Base-by-base conservation (phyloP, 257 asterid genomes). In the Solanum microdontum region DNA sequence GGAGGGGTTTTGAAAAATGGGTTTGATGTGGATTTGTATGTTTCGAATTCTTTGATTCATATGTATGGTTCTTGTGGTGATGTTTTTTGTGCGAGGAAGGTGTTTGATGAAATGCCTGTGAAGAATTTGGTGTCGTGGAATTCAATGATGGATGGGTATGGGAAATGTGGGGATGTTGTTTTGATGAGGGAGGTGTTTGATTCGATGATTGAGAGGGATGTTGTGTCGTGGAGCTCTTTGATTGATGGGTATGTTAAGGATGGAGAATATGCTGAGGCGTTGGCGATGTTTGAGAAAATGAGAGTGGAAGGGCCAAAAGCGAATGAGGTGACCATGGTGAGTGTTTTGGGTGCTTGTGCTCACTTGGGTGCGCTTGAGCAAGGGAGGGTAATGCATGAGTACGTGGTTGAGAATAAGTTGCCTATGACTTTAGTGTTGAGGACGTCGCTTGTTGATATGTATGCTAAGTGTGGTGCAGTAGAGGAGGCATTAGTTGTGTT, bases 151-250 rank as follows among this genome's bases (percentile, higher is more conserved):
- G 98, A 94, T 90, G 98, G 94, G 43, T 94, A 91, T 79, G 98
- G 91, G 24, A 95, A 95, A 88, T 91, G 94, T n/a, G 94, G 97
- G 83, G 92, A 94, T 32, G 86, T 92, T 91, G 45, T 69, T 6
- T 82, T 43, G 87, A 92, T 91, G 95, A 90, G 91, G 90, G 74
- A 90, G 75, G 93, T 94, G 92, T 95, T 95, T 87, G 93, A 92
- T 51, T n/a, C 6, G 23, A 95, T 94, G 98, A 92, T 92, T 0
- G 92, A 89, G 85, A 93, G 96, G 36, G 91, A 94, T 48, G 95
- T 95, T 9, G 94, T 95, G 62, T 94, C 98, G n/a, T 95, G 98
- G 98, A 95, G 98, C 72, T 93, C 97, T 9, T 87, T 94, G 89
- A 87, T 94, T 43, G 98, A 94, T 88, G 98, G 98, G 64, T 94